Evolutionary conservation across 345 rosid species (phyloP).

Genomic region (Corchorus capsularis): DNA sequence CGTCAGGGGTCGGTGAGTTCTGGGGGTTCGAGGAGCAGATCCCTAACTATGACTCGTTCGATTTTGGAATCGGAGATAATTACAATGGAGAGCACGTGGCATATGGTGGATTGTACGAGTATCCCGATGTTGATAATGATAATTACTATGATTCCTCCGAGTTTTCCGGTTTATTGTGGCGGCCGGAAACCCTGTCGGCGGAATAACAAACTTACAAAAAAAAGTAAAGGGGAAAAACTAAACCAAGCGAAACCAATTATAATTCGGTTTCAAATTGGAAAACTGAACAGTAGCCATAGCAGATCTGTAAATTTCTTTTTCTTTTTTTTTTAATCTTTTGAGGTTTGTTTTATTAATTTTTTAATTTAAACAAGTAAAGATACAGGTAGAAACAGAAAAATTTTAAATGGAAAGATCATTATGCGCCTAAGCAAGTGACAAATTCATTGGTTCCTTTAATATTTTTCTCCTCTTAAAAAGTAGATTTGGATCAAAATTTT

Average conservation of each 20-base stretch:
- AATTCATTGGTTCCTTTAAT: not conserved
- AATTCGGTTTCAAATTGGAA: not conserved
- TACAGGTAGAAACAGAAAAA: slow-evolving; percentile 12
- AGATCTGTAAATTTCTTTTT: slow-evolving; percentile 26
- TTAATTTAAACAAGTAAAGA: not conserved
- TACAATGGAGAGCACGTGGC: slow-evolving; percentile 44
- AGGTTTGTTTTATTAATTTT: not conserved
- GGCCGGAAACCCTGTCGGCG: slow-evolving; percentile 61
- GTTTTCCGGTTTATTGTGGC: slow-evolving; percentile 48
- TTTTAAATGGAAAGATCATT: not conserved
- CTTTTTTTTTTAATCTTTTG: not conserved
- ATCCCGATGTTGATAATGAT: slow-evolving; percentile 42
- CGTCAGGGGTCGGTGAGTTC: slow-evolving; percentile 36
- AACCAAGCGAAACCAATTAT: not conserved
- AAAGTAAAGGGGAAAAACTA: not conserved
- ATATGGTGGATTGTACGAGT: slow-evolving; percentile 55
- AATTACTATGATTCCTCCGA: slow-evolving; percentile 47
- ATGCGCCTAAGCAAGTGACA: not conserved
- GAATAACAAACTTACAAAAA: not conserved
- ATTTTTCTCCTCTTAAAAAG: too few relatives aligned
- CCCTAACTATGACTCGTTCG: slow-evolving; percentile 47
- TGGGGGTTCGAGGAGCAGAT: slow-evolving; percentile 49
- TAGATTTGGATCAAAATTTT: too few relatives aligned
- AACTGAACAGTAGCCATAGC: not conserved
- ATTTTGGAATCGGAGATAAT: slow-evolving; percentile 39